Evolutionary conservation across 148 eudicot genomes (phyloP), one percentile per base, ranked within the genome.

Genomic region (Nepenthes gracilis): DNA sequence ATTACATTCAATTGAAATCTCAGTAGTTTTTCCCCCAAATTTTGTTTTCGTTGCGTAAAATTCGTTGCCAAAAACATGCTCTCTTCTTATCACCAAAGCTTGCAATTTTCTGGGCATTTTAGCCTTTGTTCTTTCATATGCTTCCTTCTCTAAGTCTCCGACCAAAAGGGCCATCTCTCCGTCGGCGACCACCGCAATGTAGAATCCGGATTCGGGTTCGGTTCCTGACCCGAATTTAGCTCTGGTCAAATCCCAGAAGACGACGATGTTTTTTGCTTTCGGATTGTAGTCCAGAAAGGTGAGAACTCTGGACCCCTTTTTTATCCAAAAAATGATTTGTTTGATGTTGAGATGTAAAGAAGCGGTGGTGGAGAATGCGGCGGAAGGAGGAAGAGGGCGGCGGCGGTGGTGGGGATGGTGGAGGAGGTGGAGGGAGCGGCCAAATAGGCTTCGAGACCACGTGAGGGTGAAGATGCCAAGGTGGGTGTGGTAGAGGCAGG

Each of bases 181-280:
- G 32, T 63, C 67, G 7, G 58, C 43, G 0, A 85, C 49, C 7
- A 64, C 67, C 10, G 86, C 86, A 64, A 88, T 68, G 83, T 77
- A 82, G 87, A 59, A 87, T 45, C 88, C 83, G 23, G 85, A 80
- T 5, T 59, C 61, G 57, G 96, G 96, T 13, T 74, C 91, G 34
- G 88, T 84, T 1, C 81, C 80, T 33, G 88, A 49, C 35, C 85
- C 86, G 69, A 80, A 85, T 64, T 63, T 72, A 58, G 96, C 88
- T 0, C 40, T 40, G 7, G 86, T 67, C 33, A 88, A 74, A 53
- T 88, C 96, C 80, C 82, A 85, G 40, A 64, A 63, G 58, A 88
- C n/a, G 8, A 61, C 58, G 2, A 62, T 45, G 12, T 36, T 51
- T 35, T 40, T 40, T 4, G 6, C 8, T 40, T 63, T 54, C 2